Evolutionary conservation across 768 basidiomycete genomes (phyloP), one percentile per base, ranked within the genome.

Genomic region (Cyclocybe cylindracea): DNA sequence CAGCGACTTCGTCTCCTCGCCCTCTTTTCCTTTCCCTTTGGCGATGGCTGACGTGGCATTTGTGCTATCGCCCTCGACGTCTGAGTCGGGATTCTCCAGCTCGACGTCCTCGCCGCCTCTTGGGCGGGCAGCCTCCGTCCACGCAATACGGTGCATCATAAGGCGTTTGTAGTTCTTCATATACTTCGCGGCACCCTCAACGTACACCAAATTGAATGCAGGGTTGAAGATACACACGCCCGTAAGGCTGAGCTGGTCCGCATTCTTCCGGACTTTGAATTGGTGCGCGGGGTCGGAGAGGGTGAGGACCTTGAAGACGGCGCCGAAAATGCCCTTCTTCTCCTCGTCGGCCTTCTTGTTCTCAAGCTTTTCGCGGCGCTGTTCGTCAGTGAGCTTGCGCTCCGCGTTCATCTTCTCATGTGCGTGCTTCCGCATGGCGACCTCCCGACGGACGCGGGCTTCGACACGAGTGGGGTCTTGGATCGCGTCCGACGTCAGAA

Each of bases 381-480:
- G 89, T 37, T 98, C 97, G 54, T 91, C 87, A 0, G 89, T 95
- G 32, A 99, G 79, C 70, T 96, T 94, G 41, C 95, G 85, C 65
- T 92, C 91, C 4, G 84, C 76, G 60, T 99, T 99, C 82, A 89
- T 91, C 78, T 93, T 91, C 65, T 97, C 92, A 66, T 99, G 97
- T 7, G 76, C 79, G 58, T 93, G 86, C 62, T 88, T 88, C 56
- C 97, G 82, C 76, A 87, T 88, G 0, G 91, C 90, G 29, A 98
- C 96, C 67, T 99, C 97, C 33, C 91, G 79, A 41, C 94, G 79
- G 10, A 99, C 95, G 32, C 92, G 88, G 5, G 96, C 96, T 68
- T 99, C 97, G 3, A 99, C 93, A 45, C 94, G 86, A 2, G 97
- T 99, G 0, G 97, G 97, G 66, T 98, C 97, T 80, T 94, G 91